Conservation (phyloP, 108 stramenopile species). For the Cyclotella cryptica region DNA sequence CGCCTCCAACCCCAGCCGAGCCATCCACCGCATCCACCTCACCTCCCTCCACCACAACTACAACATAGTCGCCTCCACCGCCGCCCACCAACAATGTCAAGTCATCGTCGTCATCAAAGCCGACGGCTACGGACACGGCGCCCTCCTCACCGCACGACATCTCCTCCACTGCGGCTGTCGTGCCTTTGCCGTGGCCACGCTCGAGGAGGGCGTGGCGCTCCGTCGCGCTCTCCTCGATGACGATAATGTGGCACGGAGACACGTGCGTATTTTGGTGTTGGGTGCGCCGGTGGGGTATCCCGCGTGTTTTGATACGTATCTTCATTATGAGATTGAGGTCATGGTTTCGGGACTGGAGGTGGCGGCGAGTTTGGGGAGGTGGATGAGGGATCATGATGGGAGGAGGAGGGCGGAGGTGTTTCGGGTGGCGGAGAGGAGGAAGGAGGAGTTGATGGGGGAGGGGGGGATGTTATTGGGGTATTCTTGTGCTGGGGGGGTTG, state of each 20-base stretch:
- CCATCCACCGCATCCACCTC: constrained; percentile 65
- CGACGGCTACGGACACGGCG: constrained; percentile 86
- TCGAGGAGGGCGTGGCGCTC: constrained; percentile 63
- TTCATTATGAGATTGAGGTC: constrained; percentile 66
- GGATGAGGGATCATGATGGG: constrained; percentile 59
- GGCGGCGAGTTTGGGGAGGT: constrained; percentile 53
- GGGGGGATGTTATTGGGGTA: background rate
- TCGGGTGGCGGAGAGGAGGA: constrained; percentile 55
- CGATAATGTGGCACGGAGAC: constrained; percentile 36
- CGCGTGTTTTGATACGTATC: constrained; percentile 69
- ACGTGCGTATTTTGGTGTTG: constrained; percentile 65
- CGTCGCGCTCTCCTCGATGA: too few relatives aligned
- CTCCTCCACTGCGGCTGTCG: constrained; percentile 67
- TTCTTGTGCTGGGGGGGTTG: background rate
- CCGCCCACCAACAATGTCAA: constrained; percentile 63
- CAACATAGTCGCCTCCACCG: constrained; percentile 58
- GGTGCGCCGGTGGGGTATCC: constrained; percentile 73
- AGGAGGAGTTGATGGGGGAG: constrained; percentile 36
- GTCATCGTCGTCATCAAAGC: constrained; percentile 83
- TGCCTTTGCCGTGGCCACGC: constrained; percentile 79
- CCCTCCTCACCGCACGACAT: constrained; percentile 62
- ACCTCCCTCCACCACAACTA: constrained; percentile 69
- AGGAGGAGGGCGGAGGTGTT: constrained; percentile 63
- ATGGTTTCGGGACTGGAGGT: constrained; percentile 77
- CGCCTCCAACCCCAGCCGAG: constrained; percentile 33